Conservation (phyloP, 768 basidiomycete genomes). For the Tricholoma flavovirens region DNA sequence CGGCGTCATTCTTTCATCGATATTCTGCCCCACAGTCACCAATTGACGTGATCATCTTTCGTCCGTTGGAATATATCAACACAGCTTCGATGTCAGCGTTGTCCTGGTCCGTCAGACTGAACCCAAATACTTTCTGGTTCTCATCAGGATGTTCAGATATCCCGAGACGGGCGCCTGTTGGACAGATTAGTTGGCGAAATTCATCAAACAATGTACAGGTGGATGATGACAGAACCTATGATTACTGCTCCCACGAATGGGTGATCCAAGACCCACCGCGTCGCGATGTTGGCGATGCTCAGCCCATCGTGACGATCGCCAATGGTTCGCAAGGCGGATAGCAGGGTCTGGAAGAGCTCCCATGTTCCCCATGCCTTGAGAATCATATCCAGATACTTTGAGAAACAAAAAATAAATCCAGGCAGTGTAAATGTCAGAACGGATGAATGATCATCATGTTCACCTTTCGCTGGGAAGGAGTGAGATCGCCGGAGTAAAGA, state of each 20-base stretch:
- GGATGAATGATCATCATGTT: conserved; percentile 7
- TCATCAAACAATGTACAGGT: background rate
- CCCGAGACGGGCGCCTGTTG: conserved; percentile 63
- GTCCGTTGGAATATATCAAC: conserved; percentile 53
- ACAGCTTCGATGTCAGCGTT: conserved; percentile 58
- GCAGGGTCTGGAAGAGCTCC: conserved; percentile 65
- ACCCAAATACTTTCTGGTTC: conserved; percentile 57
- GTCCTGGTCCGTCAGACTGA: conserved; percentile 52
- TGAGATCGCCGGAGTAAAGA: conserved; percentile 59
- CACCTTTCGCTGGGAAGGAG: conserved; percentile 82
- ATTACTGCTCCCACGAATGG: conserved; percentile 72
- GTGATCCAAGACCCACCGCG: conserved; percentile 80
- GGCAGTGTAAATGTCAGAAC: background rate
- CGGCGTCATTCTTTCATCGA: conserved; percentile 31
- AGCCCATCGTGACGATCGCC: conserved; percentile 60
- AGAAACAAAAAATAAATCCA: background rate
- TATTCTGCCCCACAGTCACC: conserved; percentile 88
- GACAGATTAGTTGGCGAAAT: background rate
- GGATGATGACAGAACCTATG: conserved; percentile 52
- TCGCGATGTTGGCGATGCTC: conserved; percentile 75
- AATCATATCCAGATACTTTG: conserved; percentile 83
- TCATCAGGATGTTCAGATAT: conserved; percentile 69
- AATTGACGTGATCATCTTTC: conserved; percentile 57
- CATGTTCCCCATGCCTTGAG: conserved; percentile 74
- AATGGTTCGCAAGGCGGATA: conserved; percentile 53